Conservation (phyloP, 495 filamentous ascomycete species). For the Penicillium herquei region DNA sequence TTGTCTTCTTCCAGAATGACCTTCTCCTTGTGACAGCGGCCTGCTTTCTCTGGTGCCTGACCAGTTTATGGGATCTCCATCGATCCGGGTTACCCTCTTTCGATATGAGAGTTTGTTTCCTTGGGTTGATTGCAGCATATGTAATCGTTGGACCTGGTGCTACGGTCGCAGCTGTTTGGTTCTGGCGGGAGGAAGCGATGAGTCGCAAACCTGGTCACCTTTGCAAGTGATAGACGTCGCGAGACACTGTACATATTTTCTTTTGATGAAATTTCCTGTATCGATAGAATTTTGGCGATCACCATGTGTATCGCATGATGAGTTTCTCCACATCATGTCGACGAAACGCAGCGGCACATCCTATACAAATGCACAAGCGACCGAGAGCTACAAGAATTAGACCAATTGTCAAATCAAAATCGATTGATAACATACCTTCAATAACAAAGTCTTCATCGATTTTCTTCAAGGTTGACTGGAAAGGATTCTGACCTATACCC, state of each 20-base stretch:
- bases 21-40: slow-evolving; percentile 11
- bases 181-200: slow-evolving; percentile 15
- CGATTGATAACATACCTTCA: neutral
- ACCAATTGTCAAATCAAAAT: neutral
- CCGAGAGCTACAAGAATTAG: slow-evolving; percentile 10
- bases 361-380: slow-evolving; percentile 12
- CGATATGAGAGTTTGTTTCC: neutral
- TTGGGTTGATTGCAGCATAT: neutral
- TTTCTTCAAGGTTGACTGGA: too few species aligned
- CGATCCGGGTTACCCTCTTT: slow-evolving; percentile 15
- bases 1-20: slow-evolving; percentile 22
- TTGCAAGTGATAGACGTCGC: neutral
- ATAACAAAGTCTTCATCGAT: neutral
- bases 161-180: slow-evolving; percentile 18
- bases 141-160: slow-evolving; percentile 14
- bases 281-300: neutral
- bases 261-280: too few species aligned
- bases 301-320: slow-evolving; percentile 6
- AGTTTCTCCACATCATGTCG: slow-evolving; percentile 20
- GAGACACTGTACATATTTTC: too few species aligned
- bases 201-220: neutral
- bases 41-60: slow-evolving; percentile 12
- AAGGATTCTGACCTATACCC: too few species aligned
- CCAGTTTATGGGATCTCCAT: slow-evolving; percentile 17
- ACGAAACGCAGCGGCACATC: slow-evolving; percentile 23